Base-by-base conservation (phyloP, 768 basidiomycete species). In the Suillus placidus region DNA sequence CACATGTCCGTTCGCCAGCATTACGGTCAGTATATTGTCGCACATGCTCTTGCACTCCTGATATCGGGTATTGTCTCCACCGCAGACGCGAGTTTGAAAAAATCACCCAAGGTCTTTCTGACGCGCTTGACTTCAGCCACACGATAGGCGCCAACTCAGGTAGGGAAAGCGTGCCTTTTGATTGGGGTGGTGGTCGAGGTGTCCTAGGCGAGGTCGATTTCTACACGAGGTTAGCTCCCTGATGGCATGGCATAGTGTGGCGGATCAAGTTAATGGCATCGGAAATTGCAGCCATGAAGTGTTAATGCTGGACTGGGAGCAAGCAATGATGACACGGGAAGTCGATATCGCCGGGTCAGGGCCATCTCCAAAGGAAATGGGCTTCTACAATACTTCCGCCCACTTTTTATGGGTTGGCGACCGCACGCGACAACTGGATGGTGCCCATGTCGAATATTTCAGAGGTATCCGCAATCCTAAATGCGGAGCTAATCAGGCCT, bases 371-470 rank as follows among this genome's bases (percentile, higher is more conserved):
- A 26, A 47, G 43, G 61, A 64, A 42, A 81, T 77, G 52, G 87
- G 84, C 43, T 85, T 84, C 75, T 98, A 97, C 79, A 97, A 98
- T 74, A 92, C 93, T 18, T 93, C 94, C 3, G 93, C 94, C 9
- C 95, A 96, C 76, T 97, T 97, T 79, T 77, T 98, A 60, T 99
- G 97, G 97, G 93, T 99, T 62, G 97, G 97, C 0, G 97, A 99
- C 78, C 87, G 97, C 61, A 99, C 97, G 6, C 82, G 97, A 47
- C 94, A 97, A 77, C 81, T 99, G 0, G 86, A 88, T 55, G 95
- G 95, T 8, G 97, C 95, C 4, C 97, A 99, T 74, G 89, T 98
- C 38, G 97, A 99, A 80, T 95, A 95, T 77, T 96, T 96, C 79
- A 83, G 93, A 64, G 94, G 95, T 8, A 91, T 97, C 62, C 83